Evolutionary conservation across 139 green algal species (phyloP), one percentile per base, ranked within the genome.

Genomic region (Picochlorum sp.): DNA sequence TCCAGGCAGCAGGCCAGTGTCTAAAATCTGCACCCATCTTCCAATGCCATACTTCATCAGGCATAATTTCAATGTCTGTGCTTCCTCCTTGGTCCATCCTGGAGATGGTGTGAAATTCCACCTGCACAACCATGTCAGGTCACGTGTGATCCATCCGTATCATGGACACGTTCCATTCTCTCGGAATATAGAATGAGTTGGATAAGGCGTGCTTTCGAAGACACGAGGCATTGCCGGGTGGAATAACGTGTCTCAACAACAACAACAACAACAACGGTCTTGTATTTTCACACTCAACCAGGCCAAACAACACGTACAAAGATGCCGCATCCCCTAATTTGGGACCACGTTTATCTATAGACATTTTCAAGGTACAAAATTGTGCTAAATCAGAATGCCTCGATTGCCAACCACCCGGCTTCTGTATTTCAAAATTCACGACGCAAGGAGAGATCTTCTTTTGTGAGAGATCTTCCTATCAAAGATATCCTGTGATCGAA

Each of bases 61-160:
- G 54, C 79, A 87, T 28, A 93, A 80, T 58, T 87, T 85, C 6
- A 97, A 73, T 2, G 87, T 85, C 9, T 77, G 59, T 4, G 71
- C 81, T 69, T 97, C 89, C 49, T 94, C 84, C 30, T 84, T 82
- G 16, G 79, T 89, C 89, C 89, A 97, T 13, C 90, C 90, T 6
- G 90, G 90, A 0, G 85, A 87, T 4, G 86, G 81, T 8, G 88
- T 91, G 69, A 95, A 95, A 71, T 97, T 97, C 90, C 90, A 95
- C 15, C 88, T 95, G 80, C 58, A 34, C 26, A 21, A 44, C 1
- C 21, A 64, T 14, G 23, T 49, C 10, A 23, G 10, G 10, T 34
- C 7, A 28, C 5, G 34, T 41, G 34, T 41, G 34, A 41, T 41
- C 34, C 23, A 46, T 37, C 18, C 6, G 7, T 15, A 8, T 1